These are phyloP conservation scores for Steccherinum ochraceum DNA, from an alignment of 768 basidiomycete genomes.

Conservation along the genomic window DNA sequence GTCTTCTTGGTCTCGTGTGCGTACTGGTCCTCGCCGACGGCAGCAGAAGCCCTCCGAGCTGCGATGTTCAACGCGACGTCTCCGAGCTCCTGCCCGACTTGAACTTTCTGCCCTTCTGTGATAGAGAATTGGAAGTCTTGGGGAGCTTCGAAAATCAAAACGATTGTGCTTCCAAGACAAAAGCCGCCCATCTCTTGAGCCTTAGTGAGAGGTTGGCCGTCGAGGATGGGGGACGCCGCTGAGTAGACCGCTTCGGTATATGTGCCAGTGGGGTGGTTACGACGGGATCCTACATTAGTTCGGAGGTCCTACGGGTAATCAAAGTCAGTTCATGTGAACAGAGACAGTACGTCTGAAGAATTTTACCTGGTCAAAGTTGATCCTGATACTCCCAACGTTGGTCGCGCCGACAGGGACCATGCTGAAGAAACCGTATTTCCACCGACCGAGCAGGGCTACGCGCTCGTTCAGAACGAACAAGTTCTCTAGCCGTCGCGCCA, in stretches of 20 bases:
- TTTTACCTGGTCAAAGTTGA: conserved; percentile 86
- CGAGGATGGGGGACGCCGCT: conserved; percentile 72
- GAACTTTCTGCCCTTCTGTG: conserved; percentile 74
- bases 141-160: conserved; percentile 95
- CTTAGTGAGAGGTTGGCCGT: conserved; percentile 79
- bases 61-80: conserved; percentile 27
- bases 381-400: conserved; percentile 92
- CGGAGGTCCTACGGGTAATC: conserved; percentile 59
- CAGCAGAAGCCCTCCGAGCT: background rate
- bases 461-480: conserved; percentile 98
- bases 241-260: conserved; percentile 92
- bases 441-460: conserved; percentile 88
- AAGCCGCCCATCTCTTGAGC: conserved; percentile 99
- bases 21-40: background rate
- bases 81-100: conserved; percentile 80
- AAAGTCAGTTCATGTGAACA: no score
- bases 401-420: conserved; percentile 99
- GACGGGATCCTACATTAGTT: conserved; percentile 76
- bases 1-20: background rate
- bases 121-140: conserved; percentile 72
- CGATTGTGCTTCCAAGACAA: conserved; percentile 90
- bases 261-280: conserved; percentile 71
- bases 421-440: conserved; percentile 93
- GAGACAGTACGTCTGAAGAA: background rate
- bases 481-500: conserved; percentile 87